Evolutionary conservation across 176 grass and related monocot genomes (phyloP), one percentile per base, ranked within the genome.

Genomic region (Rhynchospora pubera): DNA sequence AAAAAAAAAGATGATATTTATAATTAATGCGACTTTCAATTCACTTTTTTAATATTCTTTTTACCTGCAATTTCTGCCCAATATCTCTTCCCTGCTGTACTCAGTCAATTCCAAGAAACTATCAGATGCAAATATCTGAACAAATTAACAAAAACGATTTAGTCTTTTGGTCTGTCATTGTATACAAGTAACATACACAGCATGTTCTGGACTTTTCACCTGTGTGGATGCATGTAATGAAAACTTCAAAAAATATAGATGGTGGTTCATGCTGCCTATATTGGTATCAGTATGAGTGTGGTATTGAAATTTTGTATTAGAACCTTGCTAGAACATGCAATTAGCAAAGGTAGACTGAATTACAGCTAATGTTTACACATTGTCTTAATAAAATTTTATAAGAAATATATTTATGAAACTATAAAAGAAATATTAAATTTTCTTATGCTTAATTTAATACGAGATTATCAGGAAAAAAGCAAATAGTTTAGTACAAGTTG

Each of bases 61-160:
- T n/a, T 67, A 93, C 94, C 94, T 97, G 69, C 89, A 97, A 65
- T 97, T 97, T 85, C 91, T 91, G 75, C 90, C 90, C 78, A 97
- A 90, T 85, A 92, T 97, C 85, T 97, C 90, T 89, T 94, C 94
- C 14, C 90, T 86, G 34, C 85, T 88, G 65, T 97, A 97, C 87
- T 97, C 85, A 42, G 90, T 92, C 71, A 97, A 87, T 71, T 89
- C 84, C 10, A 97, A 66, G 78, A 92, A 97, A 85, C 90, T 97
- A 83, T 97, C 86, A 0, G 90, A 97, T 65, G 91, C 94, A 85
- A 94, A 97, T 86, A 97, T 97, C 94, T 92, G 84, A 86, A 84
- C 84, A 4, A 69, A 57, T 18, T 12, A 48, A 75, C 10, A 21
- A 53, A 83, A 67, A 84, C 19, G 0, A 19, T 51, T 39, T 21